A percentile compares a stretch with the other conserved stretches of the same genome.
Conservation (phyloP, 345 rosid genomes). For the Acer campestre region DNA sequence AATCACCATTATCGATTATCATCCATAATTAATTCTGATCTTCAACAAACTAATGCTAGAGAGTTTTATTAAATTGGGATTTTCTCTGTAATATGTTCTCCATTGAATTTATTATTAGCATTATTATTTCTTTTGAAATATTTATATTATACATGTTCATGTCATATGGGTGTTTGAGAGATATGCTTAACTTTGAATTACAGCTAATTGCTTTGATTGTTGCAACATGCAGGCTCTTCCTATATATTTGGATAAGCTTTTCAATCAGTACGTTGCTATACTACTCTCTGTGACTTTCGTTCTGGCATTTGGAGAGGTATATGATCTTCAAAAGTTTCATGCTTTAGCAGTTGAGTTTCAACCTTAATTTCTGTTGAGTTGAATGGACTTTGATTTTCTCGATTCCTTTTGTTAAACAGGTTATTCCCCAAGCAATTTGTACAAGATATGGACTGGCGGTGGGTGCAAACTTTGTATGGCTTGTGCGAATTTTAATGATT, state of each 20-base stretch:
- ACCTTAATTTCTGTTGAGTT: constrained; percentile 10
- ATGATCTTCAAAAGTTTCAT: constrained; percentile 7
- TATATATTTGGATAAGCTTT: constrained; percentile 85
- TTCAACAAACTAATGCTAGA: too few relatives aligned
- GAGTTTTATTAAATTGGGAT: neutral
- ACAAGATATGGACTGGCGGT: constrained; percentile 93
- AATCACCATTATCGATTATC: too few relatives aligned
- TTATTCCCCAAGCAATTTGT: constrained; percentile 97
- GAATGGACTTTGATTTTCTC: neutral
- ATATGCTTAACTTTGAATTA: constrained; percentile 9
- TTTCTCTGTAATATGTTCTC: neutral
- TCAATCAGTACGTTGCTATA: constrained; percentile 88
- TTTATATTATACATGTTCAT: neutral
- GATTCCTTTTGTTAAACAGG: constrained; percentile 42
- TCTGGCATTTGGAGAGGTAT: constrained; percentile 91
- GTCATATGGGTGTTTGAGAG: neutral
- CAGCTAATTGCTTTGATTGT: constrained; percentile 13
- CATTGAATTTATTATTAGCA: neutral
- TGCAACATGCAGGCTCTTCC: constrained; percentile 80
- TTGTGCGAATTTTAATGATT: constrained; percentile 78
- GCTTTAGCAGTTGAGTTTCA: constrained; percentile 2
- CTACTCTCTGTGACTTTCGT: constrained; percentile 91
- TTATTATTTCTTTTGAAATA: too few relatives aligned
- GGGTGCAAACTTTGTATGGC: constrained; percentile 87
- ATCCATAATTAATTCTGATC: too few relatives aligned